Conservation (phyloP, 768 basidiomycete species). For the Neoboletus magnificus region DNA sequence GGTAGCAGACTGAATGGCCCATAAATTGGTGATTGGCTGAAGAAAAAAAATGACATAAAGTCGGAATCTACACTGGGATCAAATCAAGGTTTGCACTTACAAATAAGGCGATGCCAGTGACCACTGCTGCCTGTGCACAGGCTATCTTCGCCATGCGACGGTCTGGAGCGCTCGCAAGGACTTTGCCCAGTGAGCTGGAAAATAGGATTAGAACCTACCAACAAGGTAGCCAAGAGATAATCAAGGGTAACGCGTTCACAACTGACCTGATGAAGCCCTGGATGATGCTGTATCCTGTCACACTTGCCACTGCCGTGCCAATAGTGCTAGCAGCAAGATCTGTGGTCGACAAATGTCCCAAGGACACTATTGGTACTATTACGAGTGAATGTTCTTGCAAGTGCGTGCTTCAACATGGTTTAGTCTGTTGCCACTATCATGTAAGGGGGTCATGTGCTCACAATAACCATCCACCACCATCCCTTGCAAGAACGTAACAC, state of each 20-base stretch:
- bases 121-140: conserved; percentile 18
- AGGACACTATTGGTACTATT: conserved; percentile 32
- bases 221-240: not conserved
- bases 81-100: conserved; percentile 7
- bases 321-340: conserved; percentile 51
- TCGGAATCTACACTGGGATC: not conserved
- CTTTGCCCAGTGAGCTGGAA: conserved; percentile 19
- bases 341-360: conserved; percentile 53
- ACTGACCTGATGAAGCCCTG: conserved; percentile 38
- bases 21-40: conserved; percentile 24
- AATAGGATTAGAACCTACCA: conserved; percentile 9
- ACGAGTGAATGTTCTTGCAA: conserved; percentile 25
- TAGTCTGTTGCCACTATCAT: not conserved
- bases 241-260: conserved; percentile 7
- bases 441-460: conserved; percentile 1
- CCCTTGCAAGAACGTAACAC: conserved; percentile 21
- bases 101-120: conserved; percentile 24
- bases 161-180: conserved; percentile 12
- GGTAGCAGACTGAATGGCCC: conserved; percentile 27
- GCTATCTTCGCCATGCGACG: conserved; percentile 13
- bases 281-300: conserved; percentile 38
- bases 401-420: conserved; percentile 12
- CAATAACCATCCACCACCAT: conserved; percentile 24
- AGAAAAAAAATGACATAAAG: not conserved
- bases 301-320: conserved; percentile 37